phyloP scores from a whole-genome alignment of 345 rosid species.

The Barbarea vulgaris region DNA sequence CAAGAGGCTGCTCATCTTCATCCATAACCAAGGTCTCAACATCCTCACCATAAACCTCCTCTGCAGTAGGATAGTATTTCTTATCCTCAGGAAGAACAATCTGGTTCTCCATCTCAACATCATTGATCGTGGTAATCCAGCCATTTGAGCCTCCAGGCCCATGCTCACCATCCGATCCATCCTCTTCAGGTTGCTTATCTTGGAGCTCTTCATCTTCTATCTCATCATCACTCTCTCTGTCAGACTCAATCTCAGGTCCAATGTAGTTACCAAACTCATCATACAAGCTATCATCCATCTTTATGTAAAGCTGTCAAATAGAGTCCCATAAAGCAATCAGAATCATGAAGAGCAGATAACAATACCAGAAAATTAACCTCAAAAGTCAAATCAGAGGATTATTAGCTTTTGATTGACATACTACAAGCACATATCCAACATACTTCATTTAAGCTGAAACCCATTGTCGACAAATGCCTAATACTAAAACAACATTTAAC shows the following conservation, averaged over 20 bases:
- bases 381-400: background rate
- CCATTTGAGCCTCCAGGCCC: slow-evolving; percentile 61
- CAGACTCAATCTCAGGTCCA: slow-evolving; percentile 97
- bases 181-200: slow-evolving; percentile 51
- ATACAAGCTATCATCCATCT: slow-evolving; percentile 92
- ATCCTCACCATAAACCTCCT: slow-evolving; percentile 95
- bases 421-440: background rate
- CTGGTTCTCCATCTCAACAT: slow-evolving; percentile 91
- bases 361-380: background rate
- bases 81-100: slow-evolving; percentile 96
- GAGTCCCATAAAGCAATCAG: slow-evolving; percentile 1
- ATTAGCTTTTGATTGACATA: background rate
- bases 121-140: slow-evolving; percentile 77
- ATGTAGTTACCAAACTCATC: slow-evolving; percentile 99
- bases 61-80: slow-evolving; percentile 96
- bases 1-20: slow-evolving; percentile 93
- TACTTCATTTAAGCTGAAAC: background rate
- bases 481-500: background rate
- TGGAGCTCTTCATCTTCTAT: slow-evolving; percentile 71
- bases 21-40: slow-evolving; percentile 97
- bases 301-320: slow-evolving; percentile 26
- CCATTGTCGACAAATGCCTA: background rate
- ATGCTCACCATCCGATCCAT: slow-evolving; percentile 65
- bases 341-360: background rate
- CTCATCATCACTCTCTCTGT: slow-evolving; percentile 72